Evolutionary conservation across 1,139 yeast species (phyloP).

Genomic region (Geotrichum restrictum): DNA sequence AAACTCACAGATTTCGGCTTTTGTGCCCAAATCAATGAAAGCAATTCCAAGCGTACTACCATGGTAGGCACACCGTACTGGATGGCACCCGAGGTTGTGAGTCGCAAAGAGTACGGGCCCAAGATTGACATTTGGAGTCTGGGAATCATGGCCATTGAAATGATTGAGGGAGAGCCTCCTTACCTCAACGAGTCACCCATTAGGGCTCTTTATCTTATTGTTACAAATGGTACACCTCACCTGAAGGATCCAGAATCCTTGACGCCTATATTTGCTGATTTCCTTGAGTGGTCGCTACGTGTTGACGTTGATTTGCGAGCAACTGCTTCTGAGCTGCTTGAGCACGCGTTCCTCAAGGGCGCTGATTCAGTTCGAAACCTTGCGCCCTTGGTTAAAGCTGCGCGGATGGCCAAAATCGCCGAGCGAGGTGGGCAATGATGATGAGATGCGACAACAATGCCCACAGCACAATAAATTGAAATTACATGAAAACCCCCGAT

Average conservation of each 20-base stretch:
- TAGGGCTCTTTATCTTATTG: conserved; percentile 84
- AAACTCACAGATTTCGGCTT: conserved; percentile 75
- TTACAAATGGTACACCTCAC: conserved; percentile 93
- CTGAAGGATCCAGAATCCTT: conserved; percentile 84
- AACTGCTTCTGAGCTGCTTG: conserved; percentile 68
- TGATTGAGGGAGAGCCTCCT: conserved; percentile 99
- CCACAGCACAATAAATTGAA: neutral
- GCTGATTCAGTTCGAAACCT: conserved; percentile 73
- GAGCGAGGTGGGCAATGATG: conserved; percentile 22
- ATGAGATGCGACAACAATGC: too few relatives aligned
- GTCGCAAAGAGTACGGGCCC: conserved; percentile 91
- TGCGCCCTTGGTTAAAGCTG: conserved; percentile 85
- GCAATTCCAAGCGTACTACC: conserved; percentile 81
- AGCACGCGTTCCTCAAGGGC: conserved; percentile 64
- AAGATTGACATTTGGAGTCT: conserved; percentile 97
- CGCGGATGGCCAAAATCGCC: conserved; percentile 64
- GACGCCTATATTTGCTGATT: conserved; percentile 60
- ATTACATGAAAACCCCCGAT: neutral
- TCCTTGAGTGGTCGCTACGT: conserved; percentile 73
- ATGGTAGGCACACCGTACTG: conserved; percentile 99
- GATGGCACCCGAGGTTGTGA: conserved; percentile 99
- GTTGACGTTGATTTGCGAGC: conserved; percentile 85
- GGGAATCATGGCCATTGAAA: conserved; percentile 96
- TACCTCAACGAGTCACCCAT: conserved; percentile 92
- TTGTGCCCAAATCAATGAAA: conserved; percentile 93